Base-by-base conservation (phyloP, 2,329 filamentous ascomycete genomes). In the Fusarium graminum region DNA sequence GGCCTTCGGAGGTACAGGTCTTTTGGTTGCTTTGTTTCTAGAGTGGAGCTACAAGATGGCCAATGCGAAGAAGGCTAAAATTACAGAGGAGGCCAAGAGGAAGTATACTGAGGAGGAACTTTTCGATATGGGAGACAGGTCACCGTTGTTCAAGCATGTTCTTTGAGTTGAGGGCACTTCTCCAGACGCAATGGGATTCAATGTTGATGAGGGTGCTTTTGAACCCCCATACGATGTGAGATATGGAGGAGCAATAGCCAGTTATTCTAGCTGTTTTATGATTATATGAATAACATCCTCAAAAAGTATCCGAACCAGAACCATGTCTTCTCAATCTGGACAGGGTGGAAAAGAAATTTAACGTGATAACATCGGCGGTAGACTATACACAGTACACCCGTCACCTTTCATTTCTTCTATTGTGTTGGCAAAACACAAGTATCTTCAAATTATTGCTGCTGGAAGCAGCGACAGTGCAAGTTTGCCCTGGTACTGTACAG, bases 111-210 rank as follows among this genome's bases (percentile, higher is more conserved):
- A 74, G n/a, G 70, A 74, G 45, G 67, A 78, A 50, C 17, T 78
- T 5, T 72, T 73, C 17, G 63, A 70, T 3, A 72, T 78, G 72
- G 76, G 76, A 32, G 76, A 78, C 36, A 61, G 71, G 17, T 77
- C 75, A 7, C 76, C 76, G 1, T 34, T 77, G 25, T 77, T 76
- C 40, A 71, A 72, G 55, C 74, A 76, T 62, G 63, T 70, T 5
- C 60, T 75, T 7, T 75, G 64, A 61, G 14, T 13, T 10, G 22
- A 6, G 22, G 22, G 22, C 22, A 22, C 22, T 22, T 22, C 22
- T 6, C 22, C 6, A 22, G 22, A 22, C 22, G 22, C 22, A 22
- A 22, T 4, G 4, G 22, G 22, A 22, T 22, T 22, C 6, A 22
- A 6, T 7, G 8, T 12, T 32, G 6, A 10, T 8, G 17, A 39